Evolutionary conservation across 2,329 filamentous ascomycete species (phyloP).

Genomic region (Alternaria ventricosa): DNA sequence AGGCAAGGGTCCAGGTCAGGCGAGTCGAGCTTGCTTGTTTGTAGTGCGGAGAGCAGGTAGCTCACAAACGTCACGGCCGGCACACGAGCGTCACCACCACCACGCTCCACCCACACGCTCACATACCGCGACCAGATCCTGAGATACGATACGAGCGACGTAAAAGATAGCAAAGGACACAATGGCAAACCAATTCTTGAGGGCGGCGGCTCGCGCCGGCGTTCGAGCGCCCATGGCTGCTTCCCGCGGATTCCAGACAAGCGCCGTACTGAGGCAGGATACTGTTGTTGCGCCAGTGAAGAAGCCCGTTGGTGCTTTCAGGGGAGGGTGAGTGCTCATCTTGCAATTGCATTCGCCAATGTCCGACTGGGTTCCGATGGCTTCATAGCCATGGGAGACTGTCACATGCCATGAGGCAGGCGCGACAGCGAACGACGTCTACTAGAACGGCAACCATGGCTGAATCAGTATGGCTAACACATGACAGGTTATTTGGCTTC

Average conservation of each 20-base stretch:
- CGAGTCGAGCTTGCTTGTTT: constrained; percentile 16
- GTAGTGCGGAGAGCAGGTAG: constrained; percentile 9
- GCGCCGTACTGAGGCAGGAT: constrained; percentile 38
- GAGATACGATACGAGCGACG: background rate
- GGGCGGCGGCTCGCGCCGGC: constrained; percentile 48
- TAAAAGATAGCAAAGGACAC: background rate
- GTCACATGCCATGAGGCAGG: background rate
- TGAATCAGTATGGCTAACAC: background rate
- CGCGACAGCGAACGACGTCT: background rate
- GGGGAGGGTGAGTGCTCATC: constrained; percentile 67
- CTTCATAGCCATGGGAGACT: background rate
- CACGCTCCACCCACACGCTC: background rate
- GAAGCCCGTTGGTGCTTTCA: constrained; percentile 73
- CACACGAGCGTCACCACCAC: constrained; percentile 9
- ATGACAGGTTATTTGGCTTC: constrained; percentile 82
- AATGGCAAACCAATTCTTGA: constrained; percentile 56
- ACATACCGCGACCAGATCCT: background rate
- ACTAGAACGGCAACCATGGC: background rate
- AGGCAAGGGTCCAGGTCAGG: constrained; percentile 12
- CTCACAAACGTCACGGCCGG: constrained; percentile 15
- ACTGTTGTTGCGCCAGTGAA: constrained; percentile 55
- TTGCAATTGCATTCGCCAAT: background rate
- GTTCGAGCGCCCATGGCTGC: constrained; percentile 21
- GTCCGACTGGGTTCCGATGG: background rate
- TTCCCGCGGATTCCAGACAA: constrained; percentile 52